phyloP scores from a whole-genome alignment of 2,329 filamentous ascomycete genomes.

The Sphaerulina vaccinii region DNA sequence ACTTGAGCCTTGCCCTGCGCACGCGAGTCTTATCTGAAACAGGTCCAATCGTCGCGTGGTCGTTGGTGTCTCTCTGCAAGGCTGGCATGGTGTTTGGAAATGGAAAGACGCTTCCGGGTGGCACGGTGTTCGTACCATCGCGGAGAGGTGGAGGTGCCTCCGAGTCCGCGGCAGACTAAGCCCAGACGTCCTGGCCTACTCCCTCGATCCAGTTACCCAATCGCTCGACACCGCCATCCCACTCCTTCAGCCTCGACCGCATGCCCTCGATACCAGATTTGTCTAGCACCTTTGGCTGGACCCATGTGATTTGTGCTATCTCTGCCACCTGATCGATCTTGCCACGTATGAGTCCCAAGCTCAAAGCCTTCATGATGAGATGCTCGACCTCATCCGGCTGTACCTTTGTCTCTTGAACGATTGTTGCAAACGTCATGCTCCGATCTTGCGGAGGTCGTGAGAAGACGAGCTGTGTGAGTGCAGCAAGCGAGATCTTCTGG shows the following conservation, averaged over 20 bases:
- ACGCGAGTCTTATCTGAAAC: too few relatives aligned
- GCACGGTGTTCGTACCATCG: too few relatives aligned
- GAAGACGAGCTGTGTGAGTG: constrained; percentile 94
- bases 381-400: constrained; percentile 91
- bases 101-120: too few relatives aligned
- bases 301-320: constrained; percentile 95
- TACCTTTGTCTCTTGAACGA: constrained; percentile 90
- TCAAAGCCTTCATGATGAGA: constrained; percentile 98
- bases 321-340: constrained; percentile 96
- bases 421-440: constrained; percentile 86
- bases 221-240: constrained; percentile 94
- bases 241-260: constrained; percentile 82
- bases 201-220: constrained; percentile 96
- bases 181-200: constrained; percentile 93
- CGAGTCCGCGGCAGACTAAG: too few relatives aligned
- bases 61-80: too few relatives aligned
- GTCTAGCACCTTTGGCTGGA: constrained; percentile 96
- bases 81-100: too few relatives aligned
- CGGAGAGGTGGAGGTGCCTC: too few relatives aligned
- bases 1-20: too few relatives aligned
- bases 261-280: constrained; percentile 93
- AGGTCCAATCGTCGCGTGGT: too few relatives aligned
- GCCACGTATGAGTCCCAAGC: constrained; percentile 81
- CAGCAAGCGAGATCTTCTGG: constrained; percentile 97
- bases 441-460: constrained; percentile 92